Base-by-base conservation (phyloP, 2,329 filamentous ascomycete species). In the Penicillium corylophilum region DNA sequence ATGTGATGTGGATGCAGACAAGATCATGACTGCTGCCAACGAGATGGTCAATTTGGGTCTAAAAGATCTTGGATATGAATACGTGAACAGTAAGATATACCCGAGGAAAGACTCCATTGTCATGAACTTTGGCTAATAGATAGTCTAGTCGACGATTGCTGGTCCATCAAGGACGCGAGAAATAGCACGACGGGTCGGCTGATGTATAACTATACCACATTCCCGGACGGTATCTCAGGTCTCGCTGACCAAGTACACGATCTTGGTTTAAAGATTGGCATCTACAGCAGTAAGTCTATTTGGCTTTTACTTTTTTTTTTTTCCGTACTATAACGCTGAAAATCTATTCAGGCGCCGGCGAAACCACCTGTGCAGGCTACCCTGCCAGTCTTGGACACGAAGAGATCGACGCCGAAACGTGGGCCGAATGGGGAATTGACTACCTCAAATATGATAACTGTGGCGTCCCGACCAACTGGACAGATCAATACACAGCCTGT, bases 361-460 rank as follows among this genome's bases (percentile, higher is more conserved):
- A 67, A 41, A 63, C 63, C 51, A 83, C 80, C 2, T 85, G 82
- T 59, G 82, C 76, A 1, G 77, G 77, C 4, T 85, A 83, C 60
- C 78, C 81, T 12, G 84, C 77, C 0, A 81, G 77, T 46, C 62
- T 83, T 9, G 82, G 79, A 1, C 77, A 79, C 57, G 84, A 87
- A 58, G 66, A 74, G 1, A 66, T 81, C 15, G 84, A 87, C 64
- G 84, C 83, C 1, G 66, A 76, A 38, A 79, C 80, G 0, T 85
- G 81, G 62, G 79, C 80, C 1, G 71, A 74, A 16, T 85, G 82
- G 82, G 81, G 78, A 2, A 74, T 85, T 49, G 82, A 84, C 61
- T 84, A 82, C 51, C 65, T 82, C 13, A 83, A 83, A 66, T 82
- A 82, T 59, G 82, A 84, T 61, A 83, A 83, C 64, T 84, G 80